These are phyloP conservation scores for Hansenula anomala DNA, from an alignment of 1,139 yeast species.

Conservation along the genomic window DNA sequence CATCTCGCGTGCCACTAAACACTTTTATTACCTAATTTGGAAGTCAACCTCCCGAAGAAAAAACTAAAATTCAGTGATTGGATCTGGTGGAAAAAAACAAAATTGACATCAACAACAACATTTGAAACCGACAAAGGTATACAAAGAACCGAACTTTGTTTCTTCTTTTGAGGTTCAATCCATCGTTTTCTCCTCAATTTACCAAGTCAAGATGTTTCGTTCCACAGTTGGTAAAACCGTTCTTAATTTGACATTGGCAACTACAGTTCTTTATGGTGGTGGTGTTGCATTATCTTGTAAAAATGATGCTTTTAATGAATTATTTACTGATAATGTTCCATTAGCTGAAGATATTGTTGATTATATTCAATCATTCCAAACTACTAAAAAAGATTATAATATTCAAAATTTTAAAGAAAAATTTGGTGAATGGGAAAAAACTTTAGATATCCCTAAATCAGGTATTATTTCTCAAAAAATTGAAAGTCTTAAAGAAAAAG, in stretches of 20 bases:
- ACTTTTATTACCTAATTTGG: slow-evolving; percentile 10
- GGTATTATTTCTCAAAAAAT: slow-evolving; percentile 31
- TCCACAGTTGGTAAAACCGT: slow-evolving; percentile 30
- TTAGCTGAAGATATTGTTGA: slow-evolving; percentile 50
- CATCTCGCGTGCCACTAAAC: no score
- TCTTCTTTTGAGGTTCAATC: no score
- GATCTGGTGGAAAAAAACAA: not conserved
- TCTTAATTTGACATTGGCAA: slow-evolving; percentile 29
- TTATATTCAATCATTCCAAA: slow-evolving; percentile 39
- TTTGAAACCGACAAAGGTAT: not conserved
- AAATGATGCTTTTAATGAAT: slow-evolving; percentile 39
- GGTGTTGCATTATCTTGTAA: slow-evolving; percentile 40
- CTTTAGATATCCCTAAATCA: slow-evolving; percentile 38
- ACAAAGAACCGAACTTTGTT: no score
- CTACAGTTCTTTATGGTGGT: slow-evolving; percentile 35
- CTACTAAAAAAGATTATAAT: slow-evolving; percentile 28
- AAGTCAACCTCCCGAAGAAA: slow-evolving; percentile 11
- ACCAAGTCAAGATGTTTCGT: slow-evolving; percentile 18
- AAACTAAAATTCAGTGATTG: not conserved
- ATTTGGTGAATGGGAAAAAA: slow-evolving; percentile 33
- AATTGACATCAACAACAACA: not conserved
- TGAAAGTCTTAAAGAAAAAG: slow-evolving; percentile 19
- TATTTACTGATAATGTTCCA: slow-evolving; percentile 58
- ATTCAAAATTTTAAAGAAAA: slow-evolving; percentile 31
- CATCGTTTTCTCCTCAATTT: no score